Evolutionary conservation across 2,329 filamentous ascomycete genomes (phyloP), one percentile per base, ranked within the genome.

Genomic region (Rutstroemia sp.): DNA sequence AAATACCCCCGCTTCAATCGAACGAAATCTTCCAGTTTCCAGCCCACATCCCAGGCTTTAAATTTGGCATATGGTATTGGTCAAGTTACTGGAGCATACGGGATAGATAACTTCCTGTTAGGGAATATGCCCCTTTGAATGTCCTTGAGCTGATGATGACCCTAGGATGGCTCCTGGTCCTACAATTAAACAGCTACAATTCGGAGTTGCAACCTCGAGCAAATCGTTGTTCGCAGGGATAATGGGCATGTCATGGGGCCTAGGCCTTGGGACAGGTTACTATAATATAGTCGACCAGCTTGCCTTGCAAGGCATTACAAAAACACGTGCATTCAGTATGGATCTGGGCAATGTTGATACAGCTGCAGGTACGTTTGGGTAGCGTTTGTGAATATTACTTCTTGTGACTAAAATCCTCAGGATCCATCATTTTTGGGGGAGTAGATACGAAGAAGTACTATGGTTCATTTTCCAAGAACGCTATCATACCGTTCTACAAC

Each of bases 361-460:
- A 36, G 9, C 58, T 48, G 30, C 55, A 39, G 61, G 61, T 61
- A 48, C 16, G 44, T 38, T 21, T n/a, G 19, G n/a, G 19, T 27
- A 30, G 5, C 23, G n/a, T 38, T 9, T 51, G 48, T 4, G 14
- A 23, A 8, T 21, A 12, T 9, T n/a, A 40, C 3, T 42, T 8
- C 16, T n/a, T 23, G 25, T 21, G 9, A 46, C 55, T 10, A 58
- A n/a, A 8, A 45, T 50, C 3, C 25, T 5, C 47, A 64, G 61
- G 62, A 2, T 57, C 61, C 4, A 52, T 62, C 12, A 61, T 62
- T 8, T 64, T 62, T 40, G 61, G 63, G 16, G 63, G 61, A 16
- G 57, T 64, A 16, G 63, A 64, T 19, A 61, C 60, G 3, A 58
- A 48, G 39, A 64, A 63, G 36, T 64, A 58, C 39, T 58, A 49